Base-by-base conservation (phyloP, 805 yeast genomes). In the Candida michaelii region DNA sequence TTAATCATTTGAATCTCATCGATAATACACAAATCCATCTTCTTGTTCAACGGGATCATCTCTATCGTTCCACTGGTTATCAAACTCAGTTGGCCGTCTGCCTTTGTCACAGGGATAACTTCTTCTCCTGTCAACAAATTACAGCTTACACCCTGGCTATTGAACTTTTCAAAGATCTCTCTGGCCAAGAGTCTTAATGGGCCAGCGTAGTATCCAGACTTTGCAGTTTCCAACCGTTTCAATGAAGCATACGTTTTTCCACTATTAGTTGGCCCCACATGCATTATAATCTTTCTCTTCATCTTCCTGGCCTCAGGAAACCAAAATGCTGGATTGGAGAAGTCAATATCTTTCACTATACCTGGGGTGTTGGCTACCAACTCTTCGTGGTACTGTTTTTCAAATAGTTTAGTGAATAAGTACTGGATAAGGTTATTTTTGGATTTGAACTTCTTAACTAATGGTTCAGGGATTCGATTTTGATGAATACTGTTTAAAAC, bases 1-100 rank as follows among this genome's bases (percentile, higher is more conserved):
- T 79, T 80, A 52, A 93, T 80, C 98, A 93, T 89, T 61, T 93
- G 99, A 50, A 93, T 91, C 60, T 93, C 99, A 67, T 93, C 99
- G 19, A 93, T 76, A 15, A 93, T 90, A 40, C 93, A 90, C 16
- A 89, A 84, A 51, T 93, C 99, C 73, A 83, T 80, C 27, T 76
- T 73, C 30, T 73, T 76, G 35, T 68, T 69, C 31, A 80, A 50
- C n/a, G 90, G 85, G 14, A 89, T 72, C 98, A 93, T 91, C 58
- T 93, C 99, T 14, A 91, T 83, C 0, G 99, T 93, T 2, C 97
- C 95, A 9, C 93, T 80, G 1, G 91, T 80, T 13, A 89, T 62
- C 1, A 79, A 77, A 5, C 96, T 91, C n/a, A 74, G 69, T 39
- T 79, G 77, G 2, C 96, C 97, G 48, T 66, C 71, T 27, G 71